These are phyloP conservation scores for Suhomyces bribrorum DNA, from an alignment of 1,139 yeast species.

Conservation along the genomic window DNA sequence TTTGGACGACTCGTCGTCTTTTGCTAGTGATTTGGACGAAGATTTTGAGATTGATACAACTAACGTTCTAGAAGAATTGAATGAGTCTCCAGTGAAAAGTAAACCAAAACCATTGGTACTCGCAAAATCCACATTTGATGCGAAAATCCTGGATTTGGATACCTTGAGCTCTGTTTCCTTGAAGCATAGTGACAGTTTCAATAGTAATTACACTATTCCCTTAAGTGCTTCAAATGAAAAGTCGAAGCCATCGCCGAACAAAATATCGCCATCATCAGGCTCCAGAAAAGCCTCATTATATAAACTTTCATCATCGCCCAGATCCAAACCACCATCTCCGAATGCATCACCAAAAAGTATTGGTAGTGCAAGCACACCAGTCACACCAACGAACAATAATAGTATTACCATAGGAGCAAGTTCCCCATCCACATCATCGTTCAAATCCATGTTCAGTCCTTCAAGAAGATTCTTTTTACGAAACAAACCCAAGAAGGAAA, in stretches of 20 bases:
- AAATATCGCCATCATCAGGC: background rate
- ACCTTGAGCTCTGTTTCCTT: conserved; percentile 1
- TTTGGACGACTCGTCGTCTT: conserved; percentile 41
- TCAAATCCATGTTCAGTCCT: conserved; percentile 36
- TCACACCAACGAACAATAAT: conserved; percentile 25
- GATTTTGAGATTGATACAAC: conserved; percentile 14
- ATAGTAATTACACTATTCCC: conserved; percentile 1
- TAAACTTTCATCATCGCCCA: conserved; percentile 1
- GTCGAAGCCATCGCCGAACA: background rate
- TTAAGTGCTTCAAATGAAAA: background rate
- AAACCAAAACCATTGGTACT: conserved; percentile 9
- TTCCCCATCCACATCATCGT: conserved; percentile 33
- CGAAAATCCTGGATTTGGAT: conserved; percentile 1
- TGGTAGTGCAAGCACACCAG: conserved; percentile 16
- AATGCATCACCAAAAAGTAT: conserved; percentile 12
- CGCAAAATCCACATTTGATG: conserved; percentile 7
- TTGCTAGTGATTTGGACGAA: conserved; percentile 32
- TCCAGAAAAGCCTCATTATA: conserved; percentile 1
- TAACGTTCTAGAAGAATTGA: conserved; percentile 6
- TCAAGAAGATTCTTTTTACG: conserved; percentile 31
- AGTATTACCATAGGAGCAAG: conserved; percentile 37
- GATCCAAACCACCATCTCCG: background rate
- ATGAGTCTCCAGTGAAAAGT: conserved; percentile 1
- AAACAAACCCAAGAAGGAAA: conserved; percentile 17
- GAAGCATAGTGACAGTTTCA: conserved; percentile 1